Percentiles rank a stretch among this genome's conserved stretches.
Evolutionary conservation across 768 basidiomycete genomes (phyloP).

Genomic region (Rhodotorula babjevae): DNA sequence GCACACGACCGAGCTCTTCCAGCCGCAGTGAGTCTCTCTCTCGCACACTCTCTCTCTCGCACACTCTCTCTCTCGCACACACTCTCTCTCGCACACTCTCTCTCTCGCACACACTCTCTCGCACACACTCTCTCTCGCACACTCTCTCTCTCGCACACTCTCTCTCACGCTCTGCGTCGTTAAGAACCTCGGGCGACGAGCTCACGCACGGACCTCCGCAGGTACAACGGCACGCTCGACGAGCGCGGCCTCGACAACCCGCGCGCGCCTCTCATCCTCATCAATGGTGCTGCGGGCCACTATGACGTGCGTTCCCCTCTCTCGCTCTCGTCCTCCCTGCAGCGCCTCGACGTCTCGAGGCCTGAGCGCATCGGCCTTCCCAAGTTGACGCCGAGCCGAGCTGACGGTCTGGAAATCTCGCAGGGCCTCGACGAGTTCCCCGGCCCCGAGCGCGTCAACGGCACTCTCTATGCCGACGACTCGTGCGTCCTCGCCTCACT

Average conservation of each 20-base stretch:
- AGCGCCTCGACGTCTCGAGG: too few relatives aligned
- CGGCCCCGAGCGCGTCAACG: not conserved
- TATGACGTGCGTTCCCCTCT: slow-evolving; percentile 16
- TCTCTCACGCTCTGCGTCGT: too few relatives aligned
- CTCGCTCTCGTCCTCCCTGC: too few relatives aligned
- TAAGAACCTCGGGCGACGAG: too few relatives aligned
- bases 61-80: too few relatives aligned
- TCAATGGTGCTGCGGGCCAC: slow-evolving; percentile 11
- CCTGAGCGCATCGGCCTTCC: not conserved
- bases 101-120: too few relatives aligned
- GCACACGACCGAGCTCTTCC: slow-evolving; percentile 19
- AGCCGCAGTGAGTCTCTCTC: slow-evolving; percentile 4
- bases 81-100: too few relatives aligned
- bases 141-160: too few relatives aligned
- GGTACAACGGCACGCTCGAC: slow-evolving; percentile 32
- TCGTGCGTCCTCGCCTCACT: slow-evolving; percentile 2
- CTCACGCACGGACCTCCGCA: too few relatives aligned
- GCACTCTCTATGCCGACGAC: slow-evolving; percentile 8
- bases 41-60: too few relatives aligned
- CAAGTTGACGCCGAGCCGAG: too few relatives aligned
- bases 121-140: too few relatives aligned
- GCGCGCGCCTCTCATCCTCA: slow-evolving; percentile 2
- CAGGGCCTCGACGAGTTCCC: slow-evolving; percentile 30
- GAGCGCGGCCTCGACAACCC: slow-evolving; percentile 26
- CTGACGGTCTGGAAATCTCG: not conserved